Conservation (phyloP, 192 early-diverging fungal genomes). For the Linnemannia exigua region DNA sequence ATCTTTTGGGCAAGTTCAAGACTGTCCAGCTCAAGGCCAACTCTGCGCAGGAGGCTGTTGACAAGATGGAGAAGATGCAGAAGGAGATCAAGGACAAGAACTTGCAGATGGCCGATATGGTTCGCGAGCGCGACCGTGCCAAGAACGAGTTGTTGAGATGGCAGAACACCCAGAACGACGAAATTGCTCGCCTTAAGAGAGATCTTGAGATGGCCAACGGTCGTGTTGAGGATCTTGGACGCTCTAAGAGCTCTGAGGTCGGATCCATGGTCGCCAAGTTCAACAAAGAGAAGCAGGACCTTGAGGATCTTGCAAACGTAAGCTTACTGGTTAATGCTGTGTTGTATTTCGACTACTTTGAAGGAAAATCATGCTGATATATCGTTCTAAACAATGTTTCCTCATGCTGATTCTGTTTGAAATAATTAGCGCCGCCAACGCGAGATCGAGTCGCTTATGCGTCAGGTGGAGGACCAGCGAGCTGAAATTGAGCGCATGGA, state of each 20-base stretch:
- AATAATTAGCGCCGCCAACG: conserved; percentile 72
- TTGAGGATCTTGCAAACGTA: conserved; percentile 75
- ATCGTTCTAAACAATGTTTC: too few species aligned
- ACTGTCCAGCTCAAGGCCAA: conserved; percentile 85
- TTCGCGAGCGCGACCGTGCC: conserved; percentile 91
- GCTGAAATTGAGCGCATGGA: conserved; percentile 75
- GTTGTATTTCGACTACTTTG: not conserved
- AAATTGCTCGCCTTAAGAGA: conserved; percentile 81
- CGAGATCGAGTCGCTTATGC: conserved; percentile 54
- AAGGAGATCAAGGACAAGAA: conserved; percentile 82
- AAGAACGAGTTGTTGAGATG: conserved; percentile 85
- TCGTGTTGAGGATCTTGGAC: conserved; percentile 82
- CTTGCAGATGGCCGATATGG: conserved; percentile 79
- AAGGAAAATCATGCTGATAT: not conserved
- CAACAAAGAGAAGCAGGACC: conserved; percentile 85
- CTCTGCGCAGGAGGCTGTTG: conserved; percentile 86
- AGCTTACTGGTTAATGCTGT: not conserved
- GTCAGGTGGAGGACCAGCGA: conserved; percentile 82
- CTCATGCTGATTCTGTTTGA: conserved; percentile 41
- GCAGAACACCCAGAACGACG: conserved; percentile 85
- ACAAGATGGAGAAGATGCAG: conserved; percentile 86
- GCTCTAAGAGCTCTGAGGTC: conserved; percentile 87
- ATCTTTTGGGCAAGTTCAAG: conserved; percentile 93
- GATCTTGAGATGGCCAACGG: conserved; percentile 86
- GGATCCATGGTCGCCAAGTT: conserved; percentile 84